Base-by-base conservation (phyloP, 2,329 filamentous ascomycete species). In the Trichoderma aggressivum region DNA sequence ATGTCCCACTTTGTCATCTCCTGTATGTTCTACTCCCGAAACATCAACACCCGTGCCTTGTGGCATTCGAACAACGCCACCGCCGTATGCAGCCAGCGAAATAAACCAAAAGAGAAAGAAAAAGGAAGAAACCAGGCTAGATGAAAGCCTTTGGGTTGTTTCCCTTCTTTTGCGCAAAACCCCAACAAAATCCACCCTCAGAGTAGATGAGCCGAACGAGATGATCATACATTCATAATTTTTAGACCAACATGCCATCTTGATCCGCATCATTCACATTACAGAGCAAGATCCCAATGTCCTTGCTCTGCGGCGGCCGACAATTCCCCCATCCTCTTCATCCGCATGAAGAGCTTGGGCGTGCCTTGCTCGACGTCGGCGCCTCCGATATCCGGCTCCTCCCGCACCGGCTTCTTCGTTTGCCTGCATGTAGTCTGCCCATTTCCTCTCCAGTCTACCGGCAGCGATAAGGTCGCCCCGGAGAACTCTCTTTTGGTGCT, bases 401-500 rank as follows among this genome's bases (percentile, higher is more conserved):
- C 83, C 85, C 3, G 88, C 87, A 3, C 91, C 92, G 0, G 92
- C 93, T 79, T 98, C 95, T 80, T 97, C 94, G 64, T 89, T 92
- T 18, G 93, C 90, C 82, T 97, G 93, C 94, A 98, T 98, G 80
- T 94, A 97, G 69, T 97, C 92, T 0, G 92, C 91, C 95, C 95
- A 98, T 79, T 95, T 97, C 74, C 90, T 87, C 84, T 97, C 94
- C 24, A 98, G 85, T n/a, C 93, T 86, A 47, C 86, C 86, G 0
- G 96, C 96, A 1, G 92, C 87, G 0, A 86, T 84, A 71, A 94
- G 87, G 73, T 97, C 92, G 7, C 93, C 93, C 5, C 88, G 86
- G 65, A 97, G 80, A 0, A 98, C 93, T 5, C 94, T 89, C 82
- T 94, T 95, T 67, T 90, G 94, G 81, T 98, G 95, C 80, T 98